These are phyloP conservation scores for Clavulina sp. DNA, from an alignment of 768 basidiomycete genomes.

Conservation along the genomic window DNA sequence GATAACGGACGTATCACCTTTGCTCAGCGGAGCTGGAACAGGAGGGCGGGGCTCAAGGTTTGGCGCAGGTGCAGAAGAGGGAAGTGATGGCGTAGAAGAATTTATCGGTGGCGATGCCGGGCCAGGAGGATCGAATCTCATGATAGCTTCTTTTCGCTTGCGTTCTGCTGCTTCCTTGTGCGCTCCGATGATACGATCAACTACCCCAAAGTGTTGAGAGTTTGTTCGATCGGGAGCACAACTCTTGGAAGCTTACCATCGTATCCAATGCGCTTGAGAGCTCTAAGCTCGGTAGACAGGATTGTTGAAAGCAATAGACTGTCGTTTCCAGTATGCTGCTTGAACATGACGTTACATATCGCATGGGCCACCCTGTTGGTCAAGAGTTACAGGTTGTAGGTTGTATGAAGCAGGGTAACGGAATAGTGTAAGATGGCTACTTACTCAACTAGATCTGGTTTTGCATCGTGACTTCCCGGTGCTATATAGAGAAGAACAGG, in stretches of 20 bases:
- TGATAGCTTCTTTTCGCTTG: too few relatives aligned
- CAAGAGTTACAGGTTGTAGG: conserved; percentile 4
- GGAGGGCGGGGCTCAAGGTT: too few relatives aligned
- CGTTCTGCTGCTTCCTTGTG: too few relatives aligned
- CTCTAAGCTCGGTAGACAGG: conserved; percentile 71
- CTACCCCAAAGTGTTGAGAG: conserved; percentile 22
- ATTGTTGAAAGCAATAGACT: conserved; percentile 85
- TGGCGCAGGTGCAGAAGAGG: too few relatives aligned
- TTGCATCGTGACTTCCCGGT: too few relatives aligned
- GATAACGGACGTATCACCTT: too few relatives aligned
- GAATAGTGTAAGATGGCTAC: conserved; percentile 18
- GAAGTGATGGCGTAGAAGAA: too few relatives aligned
- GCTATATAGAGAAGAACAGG: conserved; percentile 69
- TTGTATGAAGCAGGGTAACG: conserved; percentile 1
- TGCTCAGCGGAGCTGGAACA: too few relatives aligned
- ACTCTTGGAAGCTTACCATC: conserved; percentile 34
- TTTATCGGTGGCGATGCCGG: too few relatives aligned
- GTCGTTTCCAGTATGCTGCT: conserved; percentile 68
- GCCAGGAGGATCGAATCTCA: too few relatives aligned
- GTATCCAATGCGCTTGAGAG: conserved; percentile 68
- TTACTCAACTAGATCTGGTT: conserved; percentile 85
- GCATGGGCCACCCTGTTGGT: conserved; percentile 58
- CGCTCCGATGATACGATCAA: conserved; percentile 59
- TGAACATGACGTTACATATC: conserved; percentile 62
- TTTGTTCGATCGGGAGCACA: background rate